Evolutionary conservation across 1,284 basidiomycete species (phyloP), one percentile per base, ranked within the genome.

Genomic region (Inonotus hispidus): DNA sequence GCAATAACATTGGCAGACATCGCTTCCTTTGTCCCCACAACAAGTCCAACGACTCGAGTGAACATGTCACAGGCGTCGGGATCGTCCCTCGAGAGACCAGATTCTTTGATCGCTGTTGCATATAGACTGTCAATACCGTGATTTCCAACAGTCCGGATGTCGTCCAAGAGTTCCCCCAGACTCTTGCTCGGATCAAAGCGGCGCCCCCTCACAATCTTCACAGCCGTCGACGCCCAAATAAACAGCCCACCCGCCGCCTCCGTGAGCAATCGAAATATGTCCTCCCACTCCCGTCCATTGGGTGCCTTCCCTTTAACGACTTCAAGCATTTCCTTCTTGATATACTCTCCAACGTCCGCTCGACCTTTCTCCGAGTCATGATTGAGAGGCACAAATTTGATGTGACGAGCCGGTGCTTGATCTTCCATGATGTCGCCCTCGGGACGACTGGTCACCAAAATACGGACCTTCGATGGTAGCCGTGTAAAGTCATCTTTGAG

Each of bases 401-500:
- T 29, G 21, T 13, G 13, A 3, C 5, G 7, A 2, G 4, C 13
- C 16, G 19, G 3, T n/a, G 11, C 2, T 11, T 56, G 35, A n/a
- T 53, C 27, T 16, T 50, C 19, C 49, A 45, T 39, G 19, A 59
- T 59, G 21, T 53, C 49, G 3, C 47, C 37, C 23, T 53, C 57
- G 11, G 57, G 57, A 13, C 57, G 57, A 39, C 47, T 52, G 25
- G 57, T 59, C 11, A 59, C 46, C 4, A 59, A 25, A 32, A 59
- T 57, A 11, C 49, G 45, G 35, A 59, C 56, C 4, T 56, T 59
- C 47, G 23, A 4, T 6, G 27, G 45, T 4, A 53, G 27, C 5
- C 4, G 2, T 1, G 41, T 13, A 47, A 63, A 66, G 54, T 68
- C 70, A 7, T 64, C 65, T 0, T 64, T 65, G 14, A 73, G 52